Conservation (phyloP, 805 yeast genomes). For the Saturnispora ahearnii region DNA sequence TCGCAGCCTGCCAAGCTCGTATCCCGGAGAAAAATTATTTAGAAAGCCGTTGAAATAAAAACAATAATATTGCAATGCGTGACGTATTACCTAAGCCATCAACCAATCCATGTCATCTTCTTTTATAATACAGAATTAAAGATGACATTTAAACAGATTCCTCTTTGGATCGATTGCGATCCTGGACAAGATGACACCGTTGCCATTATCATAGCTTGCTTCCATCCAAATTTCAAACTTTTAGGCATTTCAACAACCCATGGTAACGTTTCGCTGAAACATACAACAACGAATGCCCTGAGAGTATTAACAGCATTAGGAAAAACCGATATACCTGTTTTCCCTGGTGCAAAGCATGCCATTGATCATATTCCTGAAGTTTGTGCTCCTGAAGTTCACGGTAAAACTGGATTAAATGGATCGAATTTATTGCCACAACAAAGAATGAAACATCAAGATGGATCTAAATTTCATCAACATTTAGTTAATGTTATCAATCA, state of each 20-base stretch:
- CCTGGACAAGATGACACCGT: constrained; percentile 88
- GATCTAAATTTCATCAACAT: constrained; percentile 19
- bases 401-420: constrained; percentile 73
- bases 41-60: too few species aligned
- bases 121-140: neutral
- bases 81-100: neutral
- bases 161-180: constrained; percentile 86
- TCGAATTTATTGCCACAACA: constrained; percentile 50
- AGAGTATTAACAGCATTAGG: constrained; percentile 55
- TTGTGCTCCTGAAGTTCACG: constrained; percentile 61
- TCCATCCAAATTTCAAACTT: constrained; percentile 48
- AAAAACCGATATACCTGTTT: constrained; percentile 50
- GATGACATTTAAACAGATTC: constrained; percentile 29
- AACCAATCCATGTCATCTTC: neutral
- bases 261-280: constrained; percentile 57
- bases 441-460: constrained; percentile 15
- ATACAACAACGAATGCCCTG: constrained; percentile 63
- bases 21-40: neutral
- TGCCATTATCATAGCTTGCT: constrained; percentile 57
- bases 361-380: constrained; percentile 36
- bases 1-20: too few species aligned
- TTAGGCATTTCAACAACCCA: constrained; percentile 68
- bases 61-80: neutral
- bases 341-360: constrained; percentile 55
- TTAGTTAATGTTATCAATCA: constrained; percentile 18